A percentile compares a stretch with the other conserved stretches of the same genome.
These are phyloP conservation scores for Acarospora socialis DNA, from an alignment of 2,329 filamentous ascomycete genomes.

Conservation along the genomic window DNA sequence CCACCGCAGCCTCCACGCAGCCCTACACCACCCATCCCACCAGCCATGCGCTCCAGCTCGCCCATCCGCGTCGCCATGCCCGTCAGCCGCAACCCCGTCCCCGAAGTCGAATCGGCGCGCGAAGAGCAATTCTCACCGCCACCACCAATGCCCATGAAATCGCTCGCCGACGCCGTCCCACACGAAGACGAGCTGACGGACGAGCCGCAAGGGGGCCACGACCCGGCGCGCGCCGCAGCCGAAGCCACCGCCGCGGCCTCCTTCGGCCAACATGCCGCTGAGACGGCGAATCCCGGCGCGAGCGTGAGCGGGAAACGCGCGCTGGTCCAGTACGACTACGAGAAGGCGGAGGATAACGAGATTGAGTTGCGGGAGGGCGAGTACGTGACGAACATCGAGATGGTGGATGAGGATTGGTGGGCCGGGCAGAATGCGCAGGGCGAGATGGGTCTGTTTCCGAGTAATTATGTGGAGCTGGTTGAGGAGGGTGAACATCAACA, in stretches of 20 bases:
- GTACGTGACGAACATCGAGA: conserved; percentile 79
- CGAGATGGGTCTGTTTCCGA: conserved; percentile 83
- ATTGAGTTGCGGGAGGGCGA: conserved; percentile 82
- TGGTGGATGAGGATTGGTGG: conserved; percentile 99
- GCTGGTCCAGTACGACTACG: conserved; percentile 83
- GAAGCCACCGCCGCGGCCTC: conserved; percentile 38
- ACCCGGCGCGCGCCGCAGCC: conserved; percentile 45
- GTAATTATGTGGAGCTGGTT: conserved; percentile 87
- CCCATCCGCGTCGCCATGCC: conserved; percentile 80
- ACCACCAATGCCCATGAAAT: conserved; percentile 43
- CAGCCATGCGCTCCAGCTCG: conserved; percentile 43
- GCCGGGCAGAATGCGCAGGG: conserved; percentile 78
- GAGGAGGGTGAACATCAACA: conserved; percentile 38
- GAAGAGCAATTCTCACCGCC: conserved; percentile 29
- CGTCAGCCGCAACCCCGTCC: conserved; percentile 48
- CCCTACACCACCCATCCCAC: conserved; percentile 35
- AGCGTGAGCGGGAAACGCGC: conserved; percentile 52
- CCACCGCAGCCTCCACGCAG: conserved; percentile 29
- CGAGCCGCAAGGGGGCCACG: conserved; percentile 48
- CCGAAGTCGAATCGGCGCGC: conserved; percentile 29
- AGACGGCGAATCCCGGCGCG: conserved; percentile 28
- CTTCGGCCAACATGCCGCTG: conserved; percentile 31
- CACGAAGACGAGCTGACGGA: conserved; percentile 50
- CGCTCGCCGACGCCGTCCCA: conserved; percentile 48
- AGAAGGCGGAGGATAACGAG: conserved; percentile 95